Conservation (phyloP, 2,329 filamentous ascomycete genomes). For the Phaeomoniella chlamydospora region DNA sequence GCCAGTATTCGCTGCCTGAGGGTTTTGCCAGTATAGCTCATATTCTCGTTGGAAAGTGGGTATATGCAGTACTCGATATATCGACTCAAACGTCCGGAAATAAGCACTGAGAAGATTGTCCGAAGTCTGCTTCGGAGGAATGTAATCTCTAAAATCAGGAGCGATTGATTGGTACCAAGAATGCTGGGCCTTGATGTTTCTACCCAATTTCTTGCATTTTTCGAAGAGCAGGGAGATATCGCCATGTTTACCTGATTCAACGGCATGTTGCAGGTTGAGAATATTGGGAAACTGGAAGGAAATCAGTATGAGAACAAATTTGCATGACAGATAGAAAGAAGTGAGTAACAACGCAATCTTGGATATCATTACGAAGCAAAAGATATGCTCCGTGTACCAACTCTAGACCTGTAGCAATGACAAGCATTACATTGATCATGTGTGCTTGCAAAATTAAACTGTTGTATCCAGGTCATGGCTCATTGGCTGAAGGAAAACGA, state of each 20-base stretch:
- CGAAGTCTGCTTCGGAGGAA: constrained; percentile 31
- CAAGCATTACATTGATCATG: too few relatives aligned
- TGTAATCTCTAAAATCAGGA: constrained; percentile 21
- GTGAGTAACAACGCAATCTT: too few relatives aligned
- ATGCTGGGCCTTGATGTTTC: constrained; percentile 36
- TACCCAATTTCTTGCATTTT: constrained; percentile 38
- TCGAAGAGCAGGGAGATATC: constrained; percentile 22
- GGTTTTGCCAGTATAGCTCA: constrained; percentile 32
- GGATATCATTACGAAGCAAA: too few relatives aligned
- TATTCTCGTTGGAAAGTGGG: constrained; percentile 44
- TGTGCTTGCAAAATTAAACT: too few relatives aligned
- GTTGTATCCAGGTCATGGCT: too few relatives aligned
- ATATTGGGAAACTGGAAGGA: constrained; percentile 22
- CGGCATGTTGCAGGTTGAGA: constrained; percentile 16
- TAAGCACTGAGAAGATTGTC: constrained; percentile 39
- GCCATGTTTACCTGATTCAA: constrained; percentile 26
- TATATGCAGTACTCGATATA: constrained; percentile 42
- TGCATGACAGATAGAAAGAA: too few relatives aligned
- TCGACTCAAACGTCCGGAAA: constrained; percentile 41
- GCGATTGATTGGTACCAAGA: constrained; percentile 28
- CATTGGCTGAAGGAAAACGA: too few relatives aligned
- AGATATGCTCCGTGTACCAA: too few relatives aligned
- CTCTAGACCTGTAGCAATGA: too few relatives aligned
- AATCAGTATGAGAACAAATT: constrained; percentile 6
- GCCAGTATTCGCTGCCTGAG: constrained; percentile 15